Evolutionary conservation across 331 rosid species (phyloP).

Genomic region (Phaseolus coccineus): DNA sequence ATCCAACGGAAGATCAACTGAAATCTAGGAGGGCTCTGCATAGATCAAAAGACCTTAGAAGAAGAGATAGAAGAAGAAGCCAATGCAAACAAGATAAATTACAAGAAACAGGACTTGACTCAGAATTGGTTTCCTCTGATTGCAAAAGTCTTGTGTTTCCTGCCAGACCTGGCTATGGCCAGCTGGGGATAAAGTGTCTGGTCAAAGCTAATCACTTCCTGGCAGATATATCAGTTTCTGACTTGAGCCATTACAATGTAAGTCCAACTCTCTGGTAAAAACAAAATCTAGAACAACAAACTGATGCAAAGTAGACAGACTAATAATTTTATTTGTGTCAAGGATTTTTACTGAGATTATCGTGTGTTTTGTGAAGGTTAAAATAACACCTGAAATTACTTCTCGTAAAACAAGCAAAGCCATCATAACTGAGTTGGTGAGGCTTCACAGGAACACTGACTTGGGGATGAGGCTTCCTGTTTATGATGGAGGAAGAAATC

Average conservation of each 20-base stretch:
- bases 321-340: background rate
- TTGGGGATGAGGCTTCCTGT: slow-evolving; percentile 60
- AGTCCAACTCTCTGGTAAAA: slow-evolving; percentile 7
- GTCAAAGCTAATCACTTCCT: slow-evolving; percentile 61
- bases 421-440: slow-evolving; percentile 57
- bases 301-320: background rate
- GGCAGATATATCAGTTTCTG: slow-evolving; percentile 55
- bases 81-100: slow-evolving; percentile 40
- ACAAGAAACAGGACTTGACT: slow-evolving; percentile 40
- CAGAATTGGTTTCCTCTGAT: slow-evolving; percentile 34
- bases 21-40: slow-evolving; percentile 41
- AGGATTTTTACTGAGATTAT: background rate
- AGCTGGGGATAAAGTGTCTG: slow-evolving; percentile 57
- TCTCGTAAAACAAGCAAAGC: slow-evolving; percentile 52
- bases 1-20: slow-evolving; percentile 50
- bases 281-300: background rate
- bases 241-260: slow-evolving; percentile 59
- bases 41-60: slow-evolving; percentile 47
- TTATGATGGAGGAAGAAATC: slow-evolving; percentile 58
- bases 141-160: slow-evolving; percentile 51
- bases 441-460: slow-evolving; percentile 47
- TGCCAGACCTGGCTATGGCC: slow-evolving; percentile 60
- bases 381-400: slow-evolving; percentile 52
- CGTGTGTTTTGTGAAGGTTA: slow-evolving; percentile 49
- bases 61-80: slow-evolving; percentile 47